These are phyloP conservation scores for Pueraria montana DNA, from an alignment of 306 rosid species.

Conservation along the genomic window DNA sequence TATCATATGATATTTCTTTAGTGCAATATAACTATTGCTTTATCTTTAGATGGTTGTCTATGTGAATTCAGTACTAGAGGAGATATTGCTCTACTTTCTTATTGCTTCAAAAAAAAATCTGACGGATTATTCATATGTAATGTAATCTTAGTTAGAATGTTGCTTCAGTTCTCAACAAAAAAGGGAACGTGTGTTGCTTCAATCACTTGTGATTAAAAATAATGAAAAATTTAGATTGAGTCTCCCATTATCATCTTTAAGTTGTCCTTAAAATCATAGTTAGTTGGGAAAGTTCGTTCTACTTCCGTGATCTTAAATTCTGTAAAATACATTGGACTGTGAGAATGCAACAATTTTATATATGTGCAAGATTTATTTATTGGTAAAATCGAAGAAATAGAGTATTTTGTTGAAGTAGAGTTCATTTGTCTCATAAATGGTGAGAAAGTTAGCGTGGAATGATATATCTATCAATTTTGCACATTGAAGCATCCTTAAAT, in stretches of 20 bases:
- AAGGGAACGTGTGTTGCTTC: not conserved
- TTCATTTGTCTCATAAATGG: not conserved
- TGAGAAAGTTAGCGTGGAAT: not conserved
- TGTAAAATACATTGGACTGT: not conserved
- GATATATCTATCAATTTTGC: not conserved
- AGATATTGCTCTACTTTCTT: too few species aligned
- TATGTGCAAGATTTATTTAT: constrained; percentile 5
- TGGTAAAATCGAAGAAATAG: too few species aligned
- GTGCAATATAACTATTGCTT: too few species aligned
- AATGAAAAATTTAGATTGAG: not conserved
- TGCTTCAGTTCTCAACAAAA: not conserved
- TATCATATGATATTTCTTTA: too few species aligned
- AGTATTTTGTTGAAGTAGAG: not conserved
- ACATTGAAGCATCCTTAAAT: not conserved
- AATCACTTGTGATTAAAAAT: not conserved
- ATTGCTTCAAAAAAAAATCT: not conserved
- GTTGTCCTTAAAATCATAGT: too few species aligned
- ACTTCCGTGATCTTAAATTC: not conserved
- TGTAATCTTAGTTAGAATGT: not conserved
- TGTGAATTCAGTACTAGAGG: too few species aligned
- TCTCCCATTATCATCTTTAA: not conserved
- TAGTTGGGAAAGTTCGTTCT: too few species aligned
- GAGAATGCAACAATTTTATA: not conserved
- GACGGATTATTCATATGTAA: not conserved
- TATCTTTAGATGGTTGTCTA: too few species aligned